Conservation (phyloP, 345 rosid genomes). For the Raphanus sativus region DNA sequence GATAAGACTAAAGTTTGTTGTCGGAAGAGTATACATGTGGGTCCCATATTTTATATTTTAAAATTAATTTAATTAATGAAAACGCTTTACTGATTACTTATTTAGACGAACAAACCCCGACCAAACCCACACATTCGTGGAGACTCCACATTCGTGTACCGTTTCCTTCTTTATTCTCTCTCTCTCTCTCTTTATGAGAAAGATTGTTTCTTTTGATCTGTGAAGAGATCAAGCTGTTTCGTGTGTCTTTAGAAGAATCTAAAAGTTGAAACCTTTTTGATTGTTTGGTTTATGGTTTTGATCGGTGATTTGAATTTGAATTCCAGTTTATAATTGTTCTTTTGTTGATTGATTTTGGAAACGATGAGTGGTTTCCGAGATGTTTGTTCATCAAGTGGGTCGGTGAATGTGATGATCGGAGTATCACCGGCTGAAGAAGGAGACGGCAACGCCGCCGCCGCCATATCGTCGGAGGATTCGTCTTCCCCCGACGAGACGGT, state of each 20-base stretch:
- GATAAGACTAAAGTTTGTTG: slow-evolving; percentile 21
- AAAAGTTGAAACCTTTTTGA: slow-evolving; percentile 5
- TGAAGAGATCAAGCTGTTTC: background rate
- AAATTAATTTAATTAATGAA: background rate
- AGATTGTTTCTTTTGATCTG: slow-evolving; percentile 10
- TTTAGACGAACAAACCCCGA: slow-evolving; percentile 32
- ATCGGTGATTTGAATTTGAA: slow-evolving; percentile 11
- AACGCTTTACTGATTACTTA: background rate
- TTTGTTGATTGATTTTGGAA: background rate
- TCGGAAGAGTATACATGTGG: slow-evolving; percentile 27
- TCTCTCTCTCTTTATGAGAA: background rate
- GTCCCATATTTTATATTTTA: slow-evolving; percentile 13
- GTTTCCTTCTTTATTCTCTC: slow-evolving; percentile 17
- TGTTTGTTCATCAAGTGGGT: slow-evolving; percentile 28
- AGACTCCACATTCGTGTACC: slow-evolving; percentile 31
- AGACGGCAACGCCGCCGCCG: slow-evolving; percentile 41
- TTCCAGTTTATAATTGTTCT: background rate
- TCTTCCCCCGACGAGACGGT: slow-evolving; percentile 60
- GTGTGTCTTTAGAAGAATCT: background rate
- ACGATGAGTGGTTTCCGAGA: slow-evolving; percentile 21
- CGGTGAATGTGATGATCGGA: slow-evolving; percentile 22
- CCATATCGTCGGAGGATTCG: slow-evolving; percentile 70
- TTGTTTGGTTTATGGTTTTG: background rate
- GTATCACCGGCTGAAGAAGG: slow-evolving; percentile 5
- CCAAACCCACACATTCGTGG: slow-evolving; percentile 26